These are phyloP conservation scores for Thraustotheca clavata DNA, from an alignment of 352 stramenopile species.

Conservation along the genomic window DNA sequence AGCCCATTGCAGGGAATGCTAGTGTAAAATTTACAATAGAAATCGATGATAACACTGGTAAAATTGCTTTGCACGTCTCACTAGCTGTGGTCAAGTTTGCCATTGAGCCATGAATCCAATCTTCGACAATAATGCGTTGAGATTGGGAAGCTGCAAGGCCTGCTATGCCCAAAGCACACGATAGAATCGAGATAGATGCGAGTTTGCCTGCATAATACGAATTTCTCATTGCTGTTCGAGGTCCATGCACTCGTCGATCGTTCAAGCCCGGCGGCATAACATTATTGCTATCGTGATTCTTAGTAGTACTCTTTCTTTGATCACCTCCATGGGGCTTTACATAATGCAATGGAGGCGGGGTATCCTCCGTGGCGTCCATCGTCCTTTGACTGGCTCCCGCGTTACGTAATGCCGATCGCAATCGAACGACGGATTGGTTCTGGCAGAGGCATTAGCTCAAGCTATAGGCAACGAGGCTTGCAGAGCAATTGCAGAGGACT, in stretches of 20 bases:
- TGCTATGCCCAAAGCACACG: not conserved
- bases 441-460: too few relatives aligned
- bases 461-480: too few relatives aligned
- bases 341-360: not conserved
- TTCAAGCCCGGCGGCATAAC: too few relatives aligned
- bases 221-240: slow-evolving; percentile 7
- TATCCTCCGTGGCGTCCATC: not conserved
- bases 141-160: not conserved
- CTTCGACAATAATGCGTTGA: not conserved
- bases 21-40: slow-evolving; percentile 7
- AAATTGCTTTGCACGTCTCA: slow-evolving; percentile 3
- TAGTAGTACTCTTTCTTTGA: too few relatives aligned
- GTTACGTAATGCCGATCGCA: too few relatives aligned
- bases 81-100: not conserved
- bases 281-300: too few relatives aligned
- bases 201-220: slow-evolving; percentile 14
- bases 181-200: not conserved
- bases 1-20: slow-evolving; percentile 7
- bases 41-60: slow-evolving; percentile 9
- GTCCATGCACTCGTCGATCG: not conserved
- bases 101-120: not conserved
- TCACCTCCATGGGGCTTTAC: not conserved
- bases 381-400: too few relatives aligned
- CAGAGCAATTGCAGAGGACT: too few relatives aligned
- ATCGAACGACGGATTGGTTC: too few relatives aligned